Base-by-base conservation (phyloP, 1,139 yeast genomes). In the Nakaseomyces sp. region DNA sequence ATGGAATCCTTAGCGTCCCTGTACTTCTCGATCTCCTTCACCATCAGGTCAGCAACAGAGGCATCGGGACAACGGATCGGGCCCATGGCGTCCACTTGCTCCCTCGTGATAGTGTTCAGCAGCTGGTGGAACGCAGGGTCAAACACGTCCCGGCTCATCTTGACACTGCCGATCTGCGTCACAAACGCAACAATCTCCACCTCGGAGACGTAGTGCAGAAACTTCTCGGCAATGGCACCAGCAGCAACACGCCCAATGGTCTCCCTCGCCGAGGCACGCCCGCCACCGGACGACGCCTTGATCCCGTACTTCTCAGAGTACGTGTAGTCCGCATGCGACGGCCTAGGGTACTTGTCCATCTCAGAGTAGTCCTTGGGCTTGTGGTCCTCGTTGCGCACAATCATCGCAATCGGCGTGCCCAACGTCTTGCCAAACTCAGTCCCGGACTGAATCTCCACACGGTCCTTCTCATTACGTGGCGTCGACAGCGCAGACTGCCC, bases 231-330 rank as follows among this genome's bases (percentile, higher is more conserved):
- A 65, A 91, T 81, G 47, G 96, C 97, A 54, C 97, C 97, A 12
- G 97, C 98, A 42, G 98, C 98, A 43, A 91, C 98, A 64, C 98
- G 77, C 45, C 97, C 98, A 56, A 93, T 91, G 42, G 98, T 91
- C 67, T 91, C 98, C 67, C 98, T 79, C 10, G 98, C 98, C 37
- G 93, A 81, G 18, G 96, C 84, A 63, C 98, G 79, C 50, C 98
- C 98, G 57, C 98, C 98, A 43, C 98, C 98, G 39, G 94, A 82
- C 6, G 95, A 77, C 9, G 96, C 93, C 69, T 91, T 89, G 58
- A 79, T 74, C 31, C 96, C 96, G 68, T 91, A 91, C 67, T 91
- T 91, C 53, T 77, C 74, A 58, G 86, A 73, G 67, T 91, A 91
- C 19, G 98, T 91, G 75, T 76, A 88, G 67, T 91, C 98, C 13